Evolutionary conservation across 345 rosid genomes (phyloP), one percentile per base, ranked within the genome.

Genomic region (Pugionium cornutum): DNA sequence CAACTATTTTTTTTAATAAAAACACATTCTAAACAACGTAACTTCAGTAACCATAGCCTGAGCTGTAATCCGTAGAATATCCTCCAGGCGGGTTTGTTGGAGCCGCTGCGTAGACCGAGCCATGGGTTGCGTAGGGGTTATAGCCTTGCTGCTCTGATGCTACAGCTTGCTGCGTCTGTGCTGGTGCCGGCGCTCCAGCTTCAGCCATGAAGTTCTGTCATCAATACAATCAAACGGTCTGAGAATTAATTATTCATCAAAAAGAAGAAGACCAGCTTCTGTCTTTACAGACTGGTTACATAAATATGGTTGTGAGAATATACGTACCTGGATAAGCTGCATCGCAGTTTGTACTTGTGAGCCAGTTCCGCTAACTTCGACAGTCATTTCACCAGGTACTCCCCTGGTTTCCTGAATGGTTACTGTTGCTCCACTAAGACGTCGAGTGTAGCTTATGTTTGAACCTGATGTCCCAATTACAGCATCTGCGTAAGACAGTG

Each of bases 161-260:
- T 8, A 83, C 88, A 35, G 78, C 81, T 75, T 68, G 77, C 1
- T 78, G 95, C 18, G 80, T 35, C 66, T 84, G 95, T 39, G 80
- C 39, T 68, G 84, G 95, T 35, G 83, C 53, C 2, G 86, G 80
- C 4, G 83, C 90, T 47, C 81, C 95, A 29, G 96, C 96, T 73
- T 95, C 99, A 31, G 96, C 91, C 92, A 95, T 89, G 78, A 87
- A 95, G 78, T 91, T 95, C 99, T 95, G 89, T 85, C 80, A 55
- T 7, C 28, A 62, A 28, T 30, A 49, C 8, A 46, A 49, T 52
- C 59, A 71, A 58, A 43, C 18, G 2, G 40, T 60, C 42, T 33
- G 9, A 64, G 18, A 18, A 18, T 18, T 18, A 18, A 18, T 18
- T 18, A 45, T 26, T 40, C 65, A 49, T 9, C 64, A 25, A 0